Evolutionary conservation across 306 rosid genomes (phyloP).

Genomic region (Rosa multiflora): DNA sequence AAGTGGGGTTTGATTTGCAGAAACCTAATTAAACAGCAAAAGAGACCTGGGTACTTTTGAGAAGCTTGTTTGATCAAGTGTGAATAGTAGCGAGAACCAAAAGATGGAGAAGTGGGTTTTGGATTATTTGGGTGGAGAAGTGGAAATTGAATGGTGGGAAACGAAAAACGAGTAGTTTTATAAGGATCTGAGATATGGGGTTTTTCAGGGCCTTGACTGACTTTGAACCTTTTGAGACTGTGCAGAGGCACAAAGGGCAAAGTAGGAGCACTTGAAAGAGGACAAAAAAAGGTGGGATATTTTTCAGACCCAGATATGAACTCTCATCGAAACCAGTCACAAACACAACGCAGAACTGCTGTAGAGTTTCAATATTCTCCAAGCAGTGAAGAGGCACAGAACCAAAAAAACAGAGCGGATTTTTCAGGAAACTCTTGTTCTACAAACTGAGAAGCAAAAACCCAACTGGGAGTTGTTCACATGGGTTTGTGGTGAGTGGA

Average conservation of each 20-base stretch:
- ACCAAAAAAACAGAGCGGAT: slow-evolving; percentile 13
- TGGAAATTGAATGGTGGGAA: background rate
- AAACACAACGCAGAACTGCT: slow-evolving; percentile 4
- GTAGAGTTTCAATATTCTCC: slow-evolving; percentile 11
- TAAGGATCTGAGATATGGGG: slow-evolving; percentile 27
- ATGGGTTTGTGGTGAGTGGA: background rate
- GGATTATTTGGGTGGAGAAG: background rate
- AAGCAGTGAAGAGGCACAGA: background rate
- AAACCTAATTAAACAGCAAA: background rate
- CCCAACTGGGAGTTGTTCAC: background rate
- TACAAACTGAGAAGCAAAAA: background rate
- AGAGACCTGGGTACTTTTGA: background rate
- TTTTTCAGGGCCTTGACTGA: background rate
- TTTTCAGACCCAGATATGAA: slow-evolving; percentile 27
- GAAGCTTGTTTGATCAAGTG: background rate
- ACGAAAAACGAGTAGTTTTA: background rate
- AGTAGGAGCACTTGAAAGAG: slow-evolving; percentile 15
- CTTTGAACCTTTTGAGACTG: slow-evolving; percentile 25
- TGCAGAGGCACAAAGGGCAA: slow-evolving; percentile 27
- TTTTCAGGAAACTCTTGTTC: background rate
- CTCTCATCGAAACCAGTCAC: slow-evolving; percentile 10
- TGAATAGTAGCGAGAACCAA: background rate
- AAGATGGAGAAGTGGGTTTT: background rate
- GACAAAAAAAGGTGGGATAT: slow-evolving; percentile 35
- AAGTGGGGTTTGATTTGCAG: slow-evolving; percentile 18